Evolutionary conservation across 2,329 filamentous ascomycete genomes (phyloP), one percentile per base, ranked within the genome.

Genomic region (Xylaria sp.): DNA sequence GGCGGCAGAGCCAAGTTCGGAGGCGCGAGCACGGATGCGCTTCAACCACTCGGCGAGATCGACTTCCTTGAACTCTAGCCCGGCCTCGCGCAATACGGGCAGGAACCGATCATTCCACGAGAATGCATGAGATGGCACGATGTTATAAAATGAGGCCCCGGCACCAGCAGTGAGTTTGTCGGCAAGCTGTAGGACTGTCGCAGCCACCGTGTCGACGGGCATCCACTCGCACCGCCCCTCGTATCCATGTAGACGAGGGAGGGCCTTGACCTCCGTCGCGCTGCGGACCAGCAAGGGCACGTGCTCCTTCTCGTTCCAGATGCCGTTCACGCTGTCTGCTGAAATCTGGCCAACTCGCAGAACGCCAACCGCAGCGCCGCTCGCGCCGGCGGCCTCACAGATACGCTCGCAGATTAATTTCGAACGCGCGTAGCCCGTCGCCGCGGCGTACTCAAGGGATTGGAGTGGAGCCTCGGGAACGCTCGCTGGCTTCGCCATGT

Each of bases 381-480:
- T 2, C 71, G 72, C 12, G 72, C 74, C 32, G 8, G 78, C 77
- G 0, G 74, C 72, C 10, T 76, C 73, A 50, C 74, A 76, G 39
- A 82, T 77, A 6, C 78, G 76, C 63, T 82, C 80, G 0, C 77
- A 73, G n/a, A 81, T 72, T 4, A 81, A 70, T 58, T 82, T 82
- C 0, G 79, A 80, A n/a, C 79, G 75, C 15, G 75, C 79, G 56
- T 82, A 80, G 1, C 78, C 78, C 39, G 73, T 79, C 0, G 67
- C 59, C 4, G 72, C 72, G 4, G 74, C 73, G 63, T 77, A 71
- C 7, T 69, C 36, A 12, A 78, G 75, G n/a, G 76, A 70, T 1
- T 60, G 43, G 13, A 81, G 63, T 2, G 73, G 73, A 1, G 43
- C 69, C 63, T 81, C 80, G 18, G 75, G 72, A 0, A 82, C 76